Conservation (phyloP, 164 flowering plant genomes). For the Stephania japonica region DNA sequence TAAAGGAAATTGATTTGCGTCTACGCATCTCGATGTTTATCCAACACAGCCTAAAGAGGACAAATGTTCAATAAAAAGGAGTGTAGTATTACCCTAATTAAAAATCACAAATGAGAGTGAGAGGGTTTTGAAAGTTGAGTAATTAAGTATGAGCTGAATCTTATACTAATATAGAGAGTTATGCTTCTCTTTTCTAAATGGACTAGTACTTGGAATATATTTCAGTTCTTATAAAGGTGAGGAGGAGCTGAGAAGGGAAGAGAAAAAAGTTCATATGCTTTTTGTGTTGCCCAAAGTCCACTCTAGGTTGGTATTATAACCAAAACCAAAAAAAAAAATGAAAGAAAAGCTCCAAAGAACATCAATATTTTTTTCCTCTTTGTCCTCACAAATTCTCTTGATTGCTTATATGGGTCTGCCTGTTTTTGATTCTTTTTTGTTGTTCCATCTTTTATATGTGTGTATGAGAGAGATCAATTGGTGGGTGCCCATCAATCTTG, state of each 20-base stretch:
- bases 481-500: slow-evolving; percentile 41
- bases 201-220: neutral
- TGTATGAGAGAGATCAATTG: slow-evolving; percentile 21
- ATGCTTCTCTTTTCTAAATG: neutral
- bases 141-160: neutral
- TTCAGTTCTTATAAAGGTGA: neutral
- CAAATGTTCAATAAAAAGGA: too few relatives aligned
- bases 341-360: slow-evolving; percentile 3
- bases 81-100: neutral
- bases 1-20: too few relatives aligned
- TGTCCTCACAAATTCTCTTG: neutral
- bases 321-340: neutral
- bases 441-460: slow-evolving; percentile 9
- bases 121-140: neutral
- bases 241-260: slow-evolving; percentile 10
- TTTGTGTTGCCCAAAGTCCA: slow-evolving; percentile 14
- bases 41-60: too few relatives aligned
- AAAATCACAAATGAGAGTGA: neutral
- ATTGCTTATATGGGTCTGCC: neutral
- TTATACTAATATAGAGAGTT: neutral
- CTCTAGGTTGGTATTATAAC: slow-evolving; percentile 22
- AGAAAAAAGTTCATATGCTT: slow-evolving; percentile 28
- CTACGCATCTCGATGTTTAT: too few relatives aligned
- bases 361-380: neutral
- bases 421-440: slow-evolving; percentile 2